phyloP scores from a whole-genome alignment of 768 basidiomycete genomes.

The Rickenella mellea region DNA sequence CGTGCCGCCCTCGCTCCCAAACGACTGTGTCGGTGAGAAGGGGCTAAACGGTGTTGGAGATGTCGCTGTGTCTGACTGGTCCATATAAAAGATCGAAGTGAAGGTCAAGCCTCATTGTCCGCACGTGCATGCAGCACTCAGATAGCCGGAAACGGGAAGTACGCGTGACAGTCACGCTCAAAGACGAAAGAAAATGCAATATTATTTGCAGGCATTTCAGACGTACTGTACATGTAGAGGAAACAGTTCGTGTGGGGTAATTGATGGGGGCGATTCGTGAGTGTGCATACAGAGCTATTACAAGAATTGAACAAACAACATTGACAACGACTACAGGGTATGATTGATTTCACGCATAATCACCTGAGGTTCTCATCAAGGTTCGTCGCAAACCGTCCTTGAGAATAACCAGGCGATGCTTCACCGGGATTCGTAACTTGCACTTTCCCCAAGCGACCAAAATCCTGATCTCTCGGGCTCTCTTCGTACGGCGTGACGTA shows the following conservation, averaged over 20 bases:
- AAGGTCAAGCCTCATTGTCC: too few species aligned
- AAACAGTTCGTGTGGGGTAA: too few species aligned
- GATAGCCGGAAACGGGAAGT: too few species aligned
- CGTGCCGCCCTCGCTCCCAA: constrained; percentile 20
- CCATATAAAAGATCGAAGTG: constrained; percentile 17
- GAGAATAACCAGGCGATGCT: constrained; percentile 25
- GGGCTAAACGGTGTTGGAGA: constrained; percentile 29
- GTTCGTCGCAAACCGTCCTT: constrained; percentile 38
- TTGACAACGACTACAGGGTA: too few species aligned
- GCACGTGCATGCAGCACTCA: too few species aligned
- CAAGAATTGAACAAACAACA: too few species aligned
- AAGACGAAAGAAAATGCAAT: too few species aligned
- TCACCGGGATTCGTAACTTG: constrained; percentile 4
- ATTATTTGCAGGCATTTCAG: too few species aligned
- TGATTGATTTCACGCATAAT: neutral
- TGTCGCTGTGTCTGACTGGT: constrained; percentile 24
- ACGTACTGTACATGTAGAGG: too few species aligned
- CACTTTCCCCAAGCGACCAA: constrained; percentile 5
- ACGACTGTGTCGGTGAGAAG: constrained; percentile 21
- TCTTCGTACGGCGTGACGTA: constrained; percentile 11
- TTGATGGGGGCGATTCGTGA: too few species aligned
- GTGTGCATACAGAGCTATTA: too few species aligned
- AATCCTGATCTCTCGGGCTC: constrained; percentile 9
- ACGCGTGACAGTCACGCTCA: too few species aligned
- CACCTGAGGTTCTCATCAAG: constrained; percentile 14